Evolutionary conservation across 2,329 filamentous ascomycete species (phyloP).

Genomic region (Fonsecaea nubica): DNA sequence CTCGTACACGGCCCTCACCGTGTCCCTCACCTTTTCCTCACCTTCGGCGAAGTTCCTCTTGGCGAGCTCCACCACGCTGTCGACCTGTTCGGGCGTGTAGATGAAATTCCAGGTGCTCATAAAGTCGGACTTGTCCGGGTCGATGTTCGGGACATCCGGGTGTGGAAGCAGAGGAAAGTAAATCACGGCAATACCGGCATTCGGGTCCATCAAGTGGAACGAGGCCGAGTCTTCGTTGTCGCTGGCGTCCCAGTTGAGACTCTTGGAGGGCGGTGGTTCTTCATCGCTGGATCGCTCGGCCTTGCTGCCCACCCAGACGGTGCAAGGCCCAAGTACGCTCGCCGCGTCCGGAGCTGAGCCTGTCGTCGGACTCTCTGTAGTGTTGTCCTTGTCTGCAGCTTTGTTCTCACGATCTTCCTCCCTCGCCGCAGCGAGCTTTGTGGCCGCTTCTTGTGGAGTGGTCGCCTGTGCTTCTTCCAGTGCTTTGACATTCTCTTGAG

Average conservation of each 20-base stretch:
- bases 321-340: constrained; percentile 78
- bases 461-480: constrained; percentile 72
- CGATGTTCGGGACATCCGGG: constrained; percentile 74
- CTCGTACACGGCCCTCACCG: constrained; percentile 89
- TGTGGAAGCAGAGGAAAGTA: constrained; percentile 93
- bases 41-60: constrained; percentile 87
- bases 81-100: constrained; percentile 88
- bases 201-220: constrained; percentile 73
- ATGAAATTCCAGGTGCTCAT: constrained; percentile 98
- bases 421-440: constrained; percentile 67
- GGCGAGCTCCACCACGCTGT: constrained; percentile 80
- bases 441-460: constrained; percentile 65
- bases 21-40: constrained; percentile 74
- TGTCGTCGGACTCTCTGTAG: constrained; percentile 52
- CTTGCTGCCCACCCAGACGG: constrained; percentile 89
- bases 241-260: constrained; percentile 55
- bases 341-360: constrained; percentile 52
- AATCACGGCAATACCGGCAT: constrained; percentile 85
- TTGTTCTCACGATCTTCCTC: constrained; percentile 46
- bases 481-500: constrained; percentile 67
- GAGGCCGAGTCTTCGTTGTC: constrained; percentile 49
- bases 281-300: constrained; percentile 69
- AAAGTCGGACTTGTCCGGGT: constrained; percentile 82
- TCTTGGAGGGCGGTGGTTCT: constrained; percentile 62
- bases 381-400: constrained; percentile 38